Conservation (phyloP, 805 yeast genomes). For the Pichia deserticola region DNA sequence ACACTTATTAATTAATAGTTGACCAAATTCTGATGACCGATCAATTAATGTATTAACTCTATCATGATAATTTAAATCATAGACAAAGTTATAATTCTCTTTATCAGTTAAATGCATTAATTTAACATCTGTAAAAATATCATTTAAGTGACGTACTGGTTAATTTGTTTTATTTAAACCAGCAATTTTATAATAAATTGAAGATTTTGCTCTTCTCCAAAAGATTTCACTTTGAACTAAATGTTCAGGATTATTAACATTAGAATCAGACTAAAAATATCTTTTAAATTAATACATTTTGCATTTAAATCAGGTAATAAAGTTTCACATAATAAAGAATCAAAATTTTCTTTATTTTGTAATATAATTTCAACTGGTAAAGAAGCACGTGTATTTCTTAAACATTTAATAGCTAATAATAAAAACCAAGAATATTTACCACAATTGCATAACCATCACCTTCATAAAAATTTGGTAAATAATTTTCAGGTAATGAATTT, state of each 20-base stretch:
- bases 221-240: constrained; percentile 42
- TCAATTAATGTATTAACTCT: constrained; percentile 54
- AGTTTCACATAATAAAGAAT: constrained; percentile 25
- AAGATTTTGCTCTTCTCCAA: constrained; percentile 64
- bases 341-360: constrained; percentile 13
- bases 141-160: constrained; percentile 29
- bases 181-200: constrained; percentile 51
- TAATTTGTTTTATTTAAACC: constrained; percentile 31
- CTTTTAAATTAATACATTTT: constrained; percentile 33
- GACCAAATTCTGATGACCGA: constrained; percentile 60
- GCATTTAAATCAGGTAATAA: constrained; percentile 34
- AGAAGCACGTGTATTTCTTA: constrained; percentile 35
- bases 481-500: constrained; percentile 34
- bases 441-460: constrained; percentile 31
- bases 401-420: constrained; percentile 31
- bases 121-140: constrained; percentile 18
- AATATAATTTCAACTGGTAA: constrained; percentile 27
- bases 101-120: constrained; percentile 11
- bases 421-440: constrained; percentile 37
- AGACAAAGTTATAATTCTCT: constrained; percentile 12
- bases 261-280: constrained; percentile 37
- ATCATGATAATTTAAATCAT: constrained; percentile 43
- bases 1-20: constrained; percentile 49
- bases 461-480: constrained; percentile 21
- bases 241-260: constrained; percentile 41